Base-by-base conservation (phyloP, 106 monocot genomes). In the Ottelia alismoides region DNA sequence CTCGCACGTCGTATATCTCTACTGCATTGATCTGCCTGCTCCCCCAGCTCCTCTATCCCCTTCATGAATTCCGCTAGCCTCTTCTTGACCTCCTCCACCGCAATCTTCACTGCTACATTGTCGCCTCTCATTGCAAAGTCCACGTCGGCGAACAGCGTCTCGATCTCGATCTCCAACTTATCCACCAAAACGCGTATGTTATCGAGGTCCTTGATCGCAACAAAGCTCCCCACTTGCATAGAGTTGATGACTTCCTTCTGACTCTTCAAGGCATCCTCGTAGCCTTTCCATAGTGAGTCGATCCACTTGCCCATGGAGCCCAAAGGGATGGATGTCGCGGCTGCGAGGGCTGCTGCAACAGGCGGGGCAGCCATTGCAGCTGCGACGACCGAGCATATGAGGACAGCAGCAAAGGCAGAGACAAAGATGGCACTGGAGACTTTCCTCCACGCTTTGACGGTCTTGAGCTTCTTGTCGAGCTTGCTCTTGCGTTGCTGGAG, bases 221-320 rank as follows among this genome's bases (percentile, higher is more conserved):
- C 51, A 35, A 31, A 74, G 20, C 78, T 79, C 20, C 79, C 76
- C 18, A 76, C 74, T 24, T 85, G 68, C 79, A 92, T 77, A 25
- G 79, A 48, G 31, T 62, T 49, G 12, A 86, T 46, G n/a, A 92
- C 22, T 29, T 79, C 82, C 74, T 54, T 76, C 55, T 92, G 79
- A 1, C 64, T 67, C 35, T 54, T 68, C 20, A 82, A 43, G 9
- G 70, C 76, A 28, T 82, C 59, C 53, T 73, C 58, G 32, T 82
- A 86, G 14, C 63, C 53, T 59, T 82, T 86, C 64, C 77, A 68
- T 45, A 93, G 53, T 0, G 87, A 87, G 65, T 93, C 73, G 2
- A 93, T 64, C 93, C 87, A 93, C 53, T 81, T 85, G 9, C 93
- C 93, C 78, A 88, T 78, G 7, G 93, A 84, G 0, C 93, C 87